phyloP scores from a whole-genome alignment of 371 early-diverging fungal genomes.

The Rhizomucor miehei region DNA sequence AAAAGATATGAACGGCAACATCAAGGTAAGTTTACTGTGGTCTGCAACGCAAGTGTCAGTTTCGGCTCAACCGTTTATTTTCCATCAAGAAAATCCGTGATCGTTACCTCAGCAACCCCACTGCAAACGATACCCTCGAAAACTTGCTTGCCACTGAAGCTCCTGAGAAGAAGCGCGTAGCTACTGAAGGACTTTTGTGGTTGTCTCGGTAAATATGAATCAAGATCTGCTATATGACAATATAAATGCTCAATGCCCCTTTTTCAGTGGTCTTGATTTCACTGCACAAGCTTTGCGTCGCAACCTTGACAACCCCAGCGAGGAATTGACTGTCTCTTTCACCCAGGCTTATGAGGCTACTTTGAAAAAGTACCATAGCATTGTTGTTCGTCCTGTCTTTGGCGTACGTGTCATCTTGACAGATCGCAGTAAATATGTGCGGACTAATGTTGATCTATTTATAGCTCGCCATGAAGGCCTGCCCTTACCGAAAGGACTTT shows the following conservation, averaged over 20 bases:
- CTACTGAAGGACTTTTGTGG: slow-evolving; percentile 93
- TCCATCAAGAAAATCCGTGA: slow-evolving; percentile 75
- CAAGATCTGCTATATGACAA: too few relatives aligned
- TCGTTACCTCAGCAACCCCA: slow-evolving; percentile 62
- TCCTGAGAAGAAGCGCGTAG: slow-evolving; percentile 71
- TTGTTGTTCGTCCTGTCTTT: slow-evolving; percentile 83
- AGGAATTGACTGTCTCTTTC: slow-evolving; percentile 84
- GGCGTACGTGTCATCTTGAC: slow-evolving; percentile 44
- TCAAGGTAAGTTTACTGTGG: slow-evolving; percentile 52
- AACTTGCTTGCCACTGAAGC: slow-evolving; percentile 75
- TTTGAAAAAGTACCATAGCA: slow-evolving; percentile 76
- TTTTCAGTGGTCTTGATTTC: slow-evolving; percentile 73
- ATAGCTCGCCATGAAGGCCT: slow-evolving; percentile 91
- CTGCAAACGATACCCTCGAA: slow-evolving; percentile 75
- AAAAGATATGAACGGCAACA: slow-evolving; percentile 87
- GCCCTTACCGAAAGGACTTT: slow-evolving; percentile 88
- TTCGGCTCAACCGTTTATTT: not conserved
- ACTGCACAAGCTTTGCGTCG: slow-evolving; percentile 76
- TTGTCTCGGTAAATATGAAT: slow-evolving; percentile 79
- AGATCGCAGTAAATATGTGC: not conserved
- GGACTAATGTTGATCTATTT: not conserved
- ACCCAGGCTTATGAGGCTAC: slow-evolving; percentile 80
- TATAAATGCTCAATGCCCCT: too few relatives aligned
- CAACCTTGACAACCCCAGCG: slow-evolving; percentile 63
- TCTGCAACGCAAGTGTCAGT: not conserved